Conservation (phyloP, 2,329 filamentous ascomycete species). For the Verruconis gallopava region DNA sequence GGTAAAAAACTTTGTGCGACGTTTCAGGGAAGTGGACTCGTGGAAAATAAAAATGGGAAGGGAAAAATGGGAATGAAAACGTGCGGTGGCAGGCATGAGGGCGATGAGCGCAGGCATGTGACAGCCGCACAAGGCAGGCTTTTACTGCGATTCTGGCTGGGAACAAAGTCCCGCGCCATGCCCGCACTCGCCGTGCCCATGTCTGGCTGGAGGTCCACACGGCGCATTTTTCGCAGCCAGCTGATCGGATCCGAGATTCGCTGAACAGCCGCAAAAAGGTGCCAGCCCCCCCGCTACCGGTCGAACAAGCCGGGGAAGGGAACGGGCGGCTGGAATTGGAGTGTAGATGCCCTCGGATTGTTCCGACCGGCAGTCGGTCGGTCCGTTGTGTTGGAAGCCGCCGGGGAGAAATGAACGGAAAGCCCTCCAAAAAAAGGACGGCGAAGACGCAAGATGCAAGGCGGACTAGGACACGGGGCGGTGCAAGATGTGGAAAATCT, state of each 20-base stretch:
- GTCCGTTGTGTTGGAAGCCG: too few species aligned
- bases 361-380: too few species aligned
- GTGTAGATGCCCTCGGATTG: too few species aligned
- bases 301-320: background rate
- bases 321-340: too few species aligned
- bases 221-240: background rate
- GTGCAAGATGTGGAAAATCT: background rate
- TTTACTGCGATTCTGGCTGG: too few species aligned
- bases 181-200: background rate
- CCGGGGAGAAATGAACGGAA: too few species aligned
- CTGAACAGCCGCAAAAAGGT: background rate
- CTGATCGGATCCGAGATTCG: conserved; percentile 1
- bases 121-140: background rate
- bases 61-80: conserved; percentile 10
- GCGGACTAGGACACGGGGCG: background rate
- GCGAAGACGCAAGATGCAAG: background rate
- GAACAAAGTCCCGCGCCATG: background rate
- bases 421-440: background rate
- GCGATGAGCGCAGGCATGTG: conserved; percentile 5
- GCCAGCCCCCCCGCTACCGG: background rate
- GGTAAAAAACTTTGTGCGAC: conserved; percentile 22
- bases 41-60: conserved; percentile 13
- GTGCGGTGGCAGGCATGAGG: conserved; percentile 10
- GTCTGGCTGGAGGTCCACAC: background rate
- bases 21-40: conserved; percentile 13